Percentiles rank a stretch among this genome's conserved stretches.
Conservation (phyloP, 768 basidiomycete genomes). For the Lanmaoa rubissima region DNA sequence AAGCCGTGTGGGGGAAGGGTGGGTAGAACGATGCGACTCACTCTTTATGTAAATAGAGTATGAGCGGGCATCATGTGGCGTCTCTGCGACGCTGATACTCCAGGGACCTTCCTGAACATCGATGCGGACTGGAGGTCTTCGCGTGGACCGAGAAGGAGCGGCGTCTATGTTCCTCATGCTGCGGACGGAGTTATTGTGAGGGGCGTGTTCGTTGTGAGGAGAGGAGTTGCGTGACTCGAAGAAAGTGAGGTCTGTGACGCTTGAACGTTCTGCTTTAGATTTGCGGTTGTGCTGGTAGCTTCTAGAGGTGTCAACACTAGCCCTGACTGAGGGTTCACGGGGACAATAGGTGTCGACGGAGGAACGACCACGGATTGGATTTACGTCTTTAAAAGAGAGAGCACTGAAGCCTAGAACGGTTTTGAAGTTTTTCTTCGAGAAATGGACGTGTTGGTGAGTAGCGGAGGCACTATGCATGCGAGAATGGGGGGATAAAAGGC, state of each 20-base stretch:
- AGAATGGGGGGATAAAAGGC: slow-evolving; percentile 20
- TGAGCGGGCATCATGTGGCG: slow-evolving; percentile 62
- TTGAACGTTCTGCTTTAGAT: slow-evolving; percentile 36
- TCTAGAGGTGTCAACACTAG: slow-evolving; percentile 45
- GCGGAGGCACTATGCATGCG: slow-evolving; percentile 46
- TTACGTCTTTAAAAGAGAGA: slow-evolving; percentile 37
- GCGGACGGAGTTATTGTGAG: slow-evolving; percentile 32
- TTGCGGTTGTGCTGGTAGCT: slow-evolving; percentile 37
- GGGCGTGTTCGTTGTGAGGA: slow-evolving; percentile 33
- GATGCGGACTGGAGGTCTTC: slow-evolving; percentile 56
- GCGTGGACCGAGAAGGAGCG: slow-evolving; percentile 39
- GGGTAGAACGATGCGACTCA: slow-evolving; percentile 41
- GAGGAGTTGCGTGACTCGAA: slow-evolving; percentile 37
- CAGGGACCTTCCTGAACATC: slow-evolving; percentile 81
- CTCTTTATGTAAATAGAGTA: slow-evolving; percentile 91
- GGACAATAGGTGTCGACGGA: slow-evolving; percentile 28
- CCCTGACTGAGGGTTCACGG: slow-evolving; percentile 34
- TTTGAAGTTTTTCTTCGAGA: slow-evolving; percentile 47
- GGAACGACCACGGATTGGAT: slow-evolving; percentile 29
- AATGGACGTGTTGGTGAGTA: slow-evolving; percentile 33
- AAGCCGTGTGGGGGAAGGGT: slow-evolving; percentile 21
- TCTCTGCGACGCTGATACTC: slow-evolving; percentile 87
- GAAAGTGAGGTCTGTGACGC: slow-evolving; percentile 42
- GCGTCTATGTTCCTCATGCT: slow-evolving; percentile 45
- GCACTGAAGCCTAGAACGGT: slow-evolving; percentile 45